Evolutionary conservation across 23 red algal species (phyloP).

Genomic region (Pyropia haitanensis): DNA sequence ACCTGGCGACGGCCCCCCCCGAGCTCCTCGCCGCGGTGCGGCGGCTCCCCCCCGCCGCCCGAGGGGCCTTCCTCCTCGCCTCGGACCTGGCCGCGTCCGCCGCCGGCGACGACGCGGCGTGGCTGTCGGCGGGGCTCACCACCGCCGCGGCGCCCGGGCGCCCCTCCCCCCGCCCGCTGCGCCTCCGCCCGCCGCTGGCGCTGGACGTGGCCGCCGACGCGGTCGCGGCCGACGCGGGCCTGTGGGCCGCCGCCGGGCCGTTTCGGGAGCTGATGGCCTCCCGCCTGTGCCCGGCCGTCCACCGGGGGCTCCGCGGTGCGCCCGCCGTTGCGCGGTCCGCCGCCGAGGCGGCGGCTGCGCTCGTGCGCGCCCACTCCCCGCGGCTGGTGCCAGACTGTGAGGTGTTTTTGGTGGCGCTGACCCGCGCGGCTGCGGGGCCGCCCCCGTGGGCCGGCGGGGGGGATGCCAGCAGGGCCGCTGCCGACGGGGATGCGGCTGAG

Average conservation of each 20-base stretch:
- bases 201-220: slow-evolving; percentile 48
- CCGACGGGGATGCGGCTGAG: too few species aligned
- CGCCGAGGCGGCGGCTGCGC: too few species aligned
- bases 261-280: slow-evolving; percentile 32
- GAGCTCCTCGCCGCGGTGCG: too few species aligned
- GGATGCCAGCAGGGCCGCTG: too few species aligned
- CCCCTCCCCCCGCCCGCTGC: neutral
- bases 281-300: slow-evolving; percentile 39
- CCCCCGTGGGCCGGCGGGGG: too few species aligned
- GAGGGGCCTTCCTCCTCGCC: slow-evolving; percentile 22
- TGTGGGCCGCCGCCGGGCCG: slow-evolving; percentile 19
- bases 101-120: slow-evolving; percentile 7
- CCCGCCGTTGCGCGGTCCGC: neutral
- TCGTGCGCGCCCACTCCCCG: too few species aligned
- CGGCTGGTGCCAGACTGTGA: too few species aligned
- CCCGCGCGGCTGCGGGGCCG: too few species aligned
- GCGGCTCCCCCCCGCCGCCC: slow-evolving; percentile 25
- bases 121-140: slow-evolving; percentile 7
- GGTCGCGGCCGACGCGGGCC: slow-evolving; percentile 25
- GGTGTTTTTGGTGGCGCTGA: too few species aligned
- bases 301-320: slow-evolving; percentile 29
- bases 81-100: slow-evolving; percentile 32
- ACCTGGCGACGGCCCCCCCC: too few species aligned
- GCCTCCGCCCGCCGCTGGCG: slow-evolving; percentile 9
- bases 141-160: neutral